These are phyloP conservation scores for Posidonia oceanica DNA, from an alignment of 116 monocot genomes.

Conservation along the genomic window DNA sequence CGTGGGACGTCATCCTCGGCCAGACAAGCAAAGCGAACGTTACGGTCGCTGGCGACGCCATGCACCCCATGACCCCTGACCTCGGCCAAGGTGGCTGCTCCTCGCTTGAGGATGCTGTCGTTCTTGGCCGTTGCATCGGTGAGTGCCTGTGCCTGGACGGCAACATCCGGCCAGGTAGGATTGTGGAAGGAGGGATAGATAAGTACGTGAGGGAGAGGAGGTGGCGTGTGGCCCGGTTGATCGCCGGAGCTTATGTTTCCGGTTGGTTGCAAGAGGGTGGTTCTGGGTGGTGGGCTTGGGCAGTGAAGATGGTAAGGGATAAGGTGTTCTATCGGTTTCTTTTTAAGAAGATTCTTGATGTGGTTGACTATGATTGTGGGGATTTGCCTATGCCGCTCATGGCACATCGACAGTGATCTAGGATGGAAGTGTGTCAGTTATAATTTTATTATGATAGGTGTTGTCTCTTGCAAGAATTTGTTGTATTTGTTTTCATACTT, in stretches of 20 bases:
- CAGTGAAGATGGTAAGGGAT: slow-evolving; percentile 1
- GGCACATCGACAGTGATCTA: not conserved
- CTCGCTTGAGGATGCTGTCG: slow-evolving; percentile 48
- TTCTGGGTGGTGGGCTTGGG: slow-evolving; percentile 1
- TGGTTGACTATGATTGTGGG: slow-evolving; percentile 7
- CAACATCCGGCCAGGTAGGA: slow-evolving; percentile 5
- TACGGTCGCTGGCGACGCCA: slow-evolving; percentile 52
- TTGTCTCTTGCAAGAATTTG: no score
- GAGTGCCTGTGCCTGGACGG: slow-evolving; percentile 5
- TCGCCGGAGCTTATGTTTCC: slow-evolving; percentile 11
- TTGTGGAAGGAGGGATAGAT: slow-evolving; percentile 23
- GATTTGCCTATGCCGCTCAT: not conserved
- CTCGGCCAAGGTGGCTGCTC: slow-evolving; percentile 65
- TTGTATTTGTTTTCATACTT: no score
- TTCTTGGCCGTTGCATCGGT: slow-evolving; percentile 32
- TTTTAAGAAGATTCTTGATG: not conserved
- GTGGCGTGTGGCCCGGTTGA: slow-evolving; percentile 13
- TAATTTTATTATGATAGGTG: no score
- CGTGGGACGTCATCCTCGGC: slow-evolving; percentile 1
- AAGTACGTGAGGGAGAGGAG: slow-evolving; percentile 13
- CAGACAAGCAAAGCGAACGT: slow-evolving; percentile 21
- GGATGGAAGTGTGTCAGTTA: no score
- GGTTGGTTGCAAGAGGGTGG: slow-evolving; percentile 11
- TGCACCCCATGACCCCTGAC: slow-evolving; percentile 82
- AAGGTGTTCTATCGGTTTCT: slow-evolving; percentile 2